A percentile compares a stretch with the other conserved stretches of the same genome.
Evolutionary conservation across 805 yeast species (phyloP).

Genomic region (Zygoascus biomembranicola): DNA sequence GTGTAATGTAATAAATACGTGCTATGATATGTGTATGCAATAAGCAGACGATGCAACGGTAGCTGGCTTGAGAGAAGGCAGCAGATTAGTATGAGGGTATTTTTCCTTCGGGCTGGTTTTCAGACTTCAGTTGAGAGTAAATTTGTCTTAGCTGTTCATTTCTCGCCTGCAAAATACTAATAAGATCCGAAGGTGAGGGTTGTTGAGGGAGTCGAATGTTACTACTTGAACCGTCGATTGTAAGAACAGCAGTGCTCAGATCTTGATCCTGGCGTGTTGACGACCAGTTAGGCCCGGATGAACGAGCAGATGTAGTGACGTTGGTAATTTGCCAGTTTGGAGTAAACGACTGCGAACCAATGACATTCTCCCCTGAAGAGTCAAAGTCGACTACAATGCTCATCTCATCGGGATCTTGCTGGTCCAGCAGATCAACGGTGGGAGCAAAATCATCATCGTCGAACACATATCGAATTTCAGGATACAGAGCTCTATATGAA

Average conservation of each 20-base stretch:
- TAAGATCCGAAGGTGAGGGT: neutral
- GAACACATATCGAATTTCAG: slow-evolving; percentile 31
- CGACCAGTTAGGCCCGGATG: slow-evolving; percentile 10
- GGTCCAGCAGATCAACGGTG: slow-evolving; percentile 26
- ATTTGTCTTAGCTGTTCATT: slow-evolving; percentile 12
- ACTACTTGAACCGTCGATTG: slow-evolving; percentile 3
- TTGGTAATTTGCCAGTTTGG: slow-evolving; percentile 31
- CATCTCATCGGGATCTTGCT: slow-evolving; percentile 22
- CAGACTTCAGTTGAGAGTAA: neutral
- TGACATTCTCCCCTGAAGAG: slow-evolving; percentile 24
- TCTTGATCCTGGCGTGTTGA: slow-evolving; percentile 2
- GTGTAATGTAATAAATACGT: neutral
- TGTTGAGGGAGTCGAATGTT: neutral
- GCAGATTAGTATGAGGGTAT: neutral
- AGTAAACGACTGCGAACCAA: slow-evolving; percentile 27
- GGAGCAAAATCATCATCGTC: slow-evolving; percentile 30
- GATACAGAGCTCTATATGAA: slow-evolving; percentile 20
- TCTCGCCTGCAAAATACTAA: slow-evolving; percentile 11
- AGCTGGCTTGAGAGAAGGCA: too few relatives aligned
- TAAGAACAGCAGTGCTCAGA: slow-evolving; percentile 2
- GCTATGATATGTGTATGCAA: neutral
- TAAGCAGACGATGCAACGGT: too few relatives aligned
- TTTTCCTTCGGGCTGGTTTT: neutral
- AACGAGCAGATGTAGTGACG: slow-evolving; percentile 14
- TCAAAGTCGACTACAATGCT: slow-evolving; percentile 32